These are phyloP conservation scores for Aspergillus ellipticus DNA, from an alignment of 495 filamentous ascomycete genomes.

Conservation along the genomic window DNA sequence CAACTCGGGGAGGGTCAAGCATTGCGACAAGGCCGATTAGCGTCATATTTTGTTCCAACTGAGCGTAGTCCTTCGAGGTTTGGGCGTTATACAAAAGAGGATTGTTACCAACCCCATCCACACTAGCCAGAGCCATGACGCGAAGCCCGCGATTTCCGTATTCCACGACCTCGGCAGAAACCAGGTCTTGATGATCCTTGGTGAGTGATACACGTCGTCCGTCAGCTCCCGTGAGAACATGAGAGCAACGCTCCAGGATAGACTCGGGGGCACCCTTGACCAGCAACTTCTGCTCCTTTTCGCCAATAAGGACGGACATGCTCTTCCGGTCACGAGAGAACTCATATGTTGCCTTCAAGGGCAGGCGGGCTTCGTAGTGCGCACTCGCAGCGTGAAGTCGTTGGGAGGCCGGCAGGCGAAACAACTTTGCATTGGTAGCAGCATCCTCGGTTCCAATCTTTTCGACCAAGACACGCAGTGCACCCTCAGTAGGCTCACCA, in stretches of 20 bases:
- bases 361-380: conserved; percentile 74
- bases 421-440: conserved; percentile 51
- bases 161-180: conserved; percentile 75
- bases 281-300: conserved; percentile 69
- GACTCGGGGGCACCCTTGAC: conserved; percentile 97
- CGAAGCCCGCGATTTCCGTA: conserved; percentile 91
- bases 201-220: conserved; percentile 71
- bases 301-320: conserved; percentile 92
- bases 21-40: conserved; percentile 91
- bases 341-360: conserved; percentile 83
- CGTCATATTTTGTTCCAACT: conserved; percentile 90
- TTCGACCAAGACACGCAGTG: conserved; percentile 84
- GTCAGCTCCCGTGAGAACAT: conserved; percentile 67
- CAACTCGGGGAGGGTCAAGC: conserved; percentile 95
- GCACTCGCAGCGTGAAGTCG: conserved; percentile 74
- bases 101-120: conserved; percentile 68
- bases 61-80: conserved; percentile 75
- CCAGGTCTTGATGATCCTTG: conserved; percentile 59
- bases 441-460: conserved; percentile 78
- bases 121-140: conserved; percentile 85
- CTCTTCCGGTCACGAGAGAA: conserved; percentile 98
- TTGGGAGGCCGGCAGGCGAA: conserved; percentile 46
- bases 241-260: conserved; percentile 84
- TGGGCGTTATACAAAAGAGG: conserved; percentile 69
- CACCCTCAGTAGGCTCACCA: conserved; percentile 95